phyloP scores from a whole-genome alignment of 2,329 filamentous ascomycete genomes.

The Penicillium sp. region DNA sequence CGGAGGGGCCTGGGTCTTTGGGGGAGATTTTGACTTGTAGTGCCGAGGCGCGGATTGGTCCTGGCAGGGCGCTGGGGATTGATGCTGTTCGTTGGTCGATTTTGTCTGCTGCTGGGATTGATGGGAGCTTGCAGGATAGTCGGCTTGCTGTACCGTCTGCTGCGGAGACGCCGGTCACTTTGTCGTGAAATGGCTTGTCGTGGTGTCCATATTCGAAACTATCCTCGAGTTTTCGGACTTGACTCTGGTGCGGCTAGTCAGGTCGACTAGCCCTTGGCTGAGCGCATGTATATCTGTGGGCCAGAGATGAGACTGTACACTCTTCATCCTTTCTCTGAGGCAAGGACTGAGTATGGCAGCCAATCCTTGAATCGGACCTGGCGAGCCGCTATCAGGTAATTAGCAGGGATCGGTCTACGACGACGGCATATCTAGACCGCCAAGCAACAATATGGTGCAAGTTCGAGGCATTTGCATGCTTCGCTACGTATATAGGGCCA shows the following conservation, averaged over 20 bases:
- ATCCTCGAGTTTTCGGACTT: background rate
- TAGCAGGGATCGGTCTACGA: background rate
- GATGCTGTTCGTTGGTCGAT: slow-evolving; percentile 57
- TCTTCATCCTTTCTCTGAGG: background rate
- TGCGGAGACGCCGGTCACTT: slow-evolving; percentile 1
- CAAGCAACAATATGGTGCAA: background rate
- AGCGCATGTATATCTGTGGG: background rate
- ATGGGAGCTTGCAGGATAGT: slow-evolving; percentile 30
- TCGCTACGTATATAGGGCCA: background rate
- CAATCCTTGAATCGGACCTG: background rate
- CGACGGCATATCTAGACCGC: background rate
- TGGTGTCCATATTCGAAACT: background rate
- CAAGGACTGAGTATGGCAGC: background rate
- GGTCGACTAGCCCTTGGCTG: background rate
- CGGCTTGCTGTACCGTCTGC: slow-evolving; percentile 2
- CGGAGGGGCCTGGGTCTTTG: slow-evolving; percentile 37
- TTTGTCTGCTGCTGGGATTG: slow-evolving; percentile 53
- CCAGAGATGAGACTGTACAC: background rate
- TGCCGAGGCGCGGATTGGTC: slow-evolving; percentile 41
- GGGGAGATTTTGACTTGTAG: slow-evolving; percentile 56
- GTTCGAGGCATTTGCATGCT: background rate
- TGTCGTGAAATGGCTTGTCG: background rate
- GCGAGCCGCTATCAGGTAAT: background rate
- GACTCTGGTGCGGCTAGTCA: background rate
- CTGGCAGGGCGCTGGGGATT: slow-evolving; percentile 48